These are phyloP conservation scores for Stramenopiles sp. DNA, from an alignment of 352 stramenopile species.

Conservation along the genomic window DNA sequence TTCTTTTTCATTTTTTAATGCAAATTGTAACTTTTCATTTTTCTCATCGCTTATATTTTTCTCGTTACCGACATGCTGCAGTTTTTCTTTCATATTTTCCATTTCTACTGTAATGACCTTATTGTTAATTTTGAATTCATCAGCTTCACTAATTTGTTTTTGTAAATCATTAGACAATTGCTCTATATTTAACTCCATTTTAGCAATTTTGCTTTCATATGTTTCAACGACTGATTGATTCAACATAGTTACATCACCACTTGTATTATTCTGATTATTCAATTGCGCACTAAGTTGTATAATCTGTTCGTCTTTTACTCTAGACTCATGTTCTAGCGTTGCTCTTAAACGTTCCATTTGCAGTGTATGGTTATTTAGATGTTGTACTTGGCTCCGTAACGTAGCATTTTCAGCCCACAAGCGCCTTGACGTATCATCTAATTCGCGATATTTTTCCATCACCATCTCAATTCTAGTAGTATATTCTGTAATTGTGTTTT, in stretches of 20 bases:
- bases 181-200: background rate
- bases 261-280: background rate
- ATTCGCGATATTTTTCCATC: background rate
- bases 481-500: background rate
- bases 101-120: background rate
- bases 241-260: background rate
- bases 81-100: background rate
- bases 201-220: background rate
- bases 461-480: background rate
- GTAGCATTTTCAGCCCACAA: background rate
- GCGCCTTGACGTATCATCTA: background rate
- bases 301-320: background rate
- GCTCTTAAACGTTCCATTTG: background rate
- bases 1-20: background rate
- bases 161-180: background rate
- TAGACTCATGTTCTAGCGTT: background rate
- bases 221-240: background rate
- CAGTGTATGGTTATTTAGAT: background rate
- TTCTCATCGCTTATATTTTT: background rate
- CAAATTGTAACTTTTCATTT: background rate
- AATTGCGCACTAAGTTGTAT: background rate
- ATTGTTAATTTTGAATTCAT: background rate
- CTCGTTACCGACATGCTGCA: background rate
- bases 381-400: background rate
- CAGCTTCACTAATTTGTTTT: background rate